Conservation (phyloP, 331 rosid genomes). For the Quercus lobata region DNA sequence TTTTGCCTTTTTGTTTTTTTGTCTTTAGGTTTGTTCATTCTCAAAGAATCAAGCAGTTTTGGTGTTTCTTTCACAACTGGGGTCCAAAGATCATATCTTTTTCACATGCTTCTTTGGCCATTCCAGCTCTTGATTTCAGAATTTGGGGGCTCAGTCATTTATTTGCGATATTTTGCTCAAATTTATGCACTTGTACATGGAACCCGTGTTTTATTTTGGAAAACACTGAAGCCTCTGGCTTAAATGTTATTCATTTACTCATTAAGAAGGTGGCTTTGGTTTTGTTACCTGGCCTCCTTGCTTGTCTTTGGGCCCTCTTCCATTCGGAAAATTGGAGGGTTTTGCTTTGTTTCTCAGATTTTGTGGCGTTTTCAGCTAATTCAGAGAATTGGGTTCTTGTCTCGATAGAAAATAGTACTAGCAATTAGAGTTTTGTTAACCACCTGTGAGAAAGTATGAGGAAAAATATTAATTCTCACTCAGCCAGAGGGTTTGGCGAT, state of each 20-base stretch:
- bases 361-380: slow-evolving; percentile 24
- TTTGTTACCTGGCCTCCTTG: slow-evolving; percentile 18
- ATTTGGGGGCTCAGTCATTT: slow-evolving; percentile 14
- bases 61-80: slow-evolving; percentile 27
- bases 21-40: slow-evolving; percentile 30
- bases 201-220: slow-evolving; percentile 34
- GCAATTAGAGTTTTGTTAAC: slow-evolving; percentile 14
- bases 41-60: slow-evolving; percentile 22
- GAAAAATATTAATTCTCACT: slow-evolving; percentile 71
- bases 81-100: slow-evolving; percentile 27
- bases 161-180: slow-evolving; percentile 17
- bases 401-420: slow-evolving; percentile 9
- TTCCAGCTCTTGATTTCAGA: slow-evolving; percentile 35
- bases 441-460: slow-evolving; percentile 58
- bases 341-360: slow-evolving; percentile 23
- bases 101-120: slow-evolving; percentile 15
- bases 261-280: slow-evolving; percentile 28
- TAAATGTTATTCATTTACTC: slow-evolving; percentile 18
- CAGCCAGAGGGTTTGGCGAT: slow-evolving; percentile 47
- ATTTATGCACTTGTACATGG: slow-evolving; percentile 27
- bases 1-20: slow-evolving; percentile 5
- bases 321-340: slow-evolving; percentile 26
- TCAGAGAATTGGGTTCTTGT: slow-evolving; percentile 26
- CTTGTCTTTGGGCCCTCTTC: slow-evolving; percentile 15
- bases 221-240: slow-evolving; percentile 16